Evolutionary conservation across 2,329 filamentous ascomycete genomes (phyloP).

Genomic region (Rhynchosporium agropyri): DNA sequence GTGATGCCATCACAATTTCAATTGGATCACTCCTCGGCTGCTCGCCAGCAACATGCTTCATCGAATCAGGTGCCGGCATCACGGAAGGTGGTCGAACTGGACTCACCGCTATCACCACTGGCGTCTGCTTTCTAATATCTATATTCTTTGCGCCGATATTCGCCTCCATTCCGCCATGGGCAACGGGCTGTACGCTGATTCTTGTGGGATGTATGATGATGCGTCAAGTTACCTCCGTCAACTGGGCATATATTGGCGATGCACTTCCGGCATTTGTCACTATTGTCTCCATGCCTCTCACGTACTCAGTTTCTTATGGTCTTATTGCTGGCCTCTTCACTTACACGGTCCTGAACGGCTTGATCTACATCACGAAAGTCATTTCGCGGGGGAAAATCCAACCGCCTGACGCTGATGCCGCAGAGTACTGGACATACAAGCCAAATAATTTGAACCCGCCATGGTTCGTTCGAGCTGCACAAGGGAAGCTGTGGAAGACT

Average conservation of each 20-base stretch:
- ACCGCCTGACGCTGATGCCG: constrained; percentile 56
- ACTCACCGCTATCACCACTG: constrained; percentile 69
- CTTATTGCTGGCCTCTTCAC: constrained; percentile 66
- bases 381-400: constrained; percentile 50
- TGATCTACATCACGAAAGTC: constrained; percentile 54
- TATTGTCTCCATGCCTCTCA: constrained; percentile 75
- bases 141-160: constrained; percentile 79
- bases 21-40: constrained; percentile 70
- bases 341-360: constrained; percentile 57
- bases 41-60: constrained; percentile 73
- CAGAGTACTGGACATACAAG: constrained; percentile 59
- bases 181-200: constrained; percentile 73
- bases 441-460: constrained; percentile 54
- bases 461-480: constrained; percentile 50
- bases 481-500: constrained; percentile 33
- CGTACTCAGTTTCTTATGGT: constrained; percentile 77
- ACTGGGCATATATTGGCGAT: constrained; percentile 77
- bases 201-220: constrained; percentile 79
- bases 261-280: constrained; percentile 76
- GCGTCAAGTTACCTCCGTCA: constrained; percentile 72
- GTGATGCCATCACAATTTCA: constrained; percentile 71
- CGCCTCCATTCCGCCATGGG: constrained; percentile 77
- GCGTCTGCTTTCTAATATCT: constrained; percentile 69
- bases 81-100: constrained; percentile 75
- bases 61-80: constrained; percentile 76